Conservation (phyloP, 1,284 basidiomycete species). For the Pseudozyma thailandica region DNA sequence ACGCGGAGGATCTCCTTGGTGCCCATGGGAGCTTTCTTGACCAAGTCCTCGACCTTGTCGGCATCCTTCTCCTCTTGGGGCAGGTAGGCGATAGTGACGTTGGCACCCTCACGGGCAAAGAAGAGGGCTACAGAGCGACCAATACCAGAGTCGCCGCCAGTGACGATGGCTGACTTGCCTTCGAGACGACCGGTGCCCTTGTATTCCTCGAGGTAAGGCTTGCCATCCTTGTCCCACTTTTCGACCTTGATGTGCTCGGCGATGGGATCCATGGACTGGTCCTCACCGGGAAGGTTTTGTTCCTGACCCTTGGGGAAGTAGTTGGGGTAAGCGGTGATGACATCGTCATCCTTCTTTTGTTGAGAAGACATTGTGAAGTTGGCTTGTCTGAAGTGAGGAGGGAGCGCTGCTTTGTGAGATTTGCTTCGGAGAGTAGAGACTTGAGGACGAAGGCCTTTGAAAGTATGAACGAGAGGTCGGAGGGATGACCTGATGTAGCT, state of each 20-base stretch:
- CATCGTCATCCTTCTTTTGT: conserved; percentile 34
- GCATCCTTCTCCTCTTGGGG: conserved; percentile 74
- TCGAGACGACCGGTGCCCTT: conserved; percentile 72
- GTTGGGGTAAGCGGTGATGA: conserved; percentile 59
- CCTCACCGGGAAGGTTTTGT: conserved; percentile 51
- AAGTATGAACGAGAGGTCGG: neutral
- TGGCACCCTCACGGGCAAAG: conserved; percentile 76
- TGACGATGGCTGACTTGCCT: conserved; percentile 75
- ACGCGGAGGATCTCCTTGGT: conserved; percentile 70
- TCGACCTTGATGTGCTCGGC: conserved; percentile 74
- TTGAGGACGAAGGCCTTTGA: neutral
- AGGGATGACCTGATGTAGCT: neutral
- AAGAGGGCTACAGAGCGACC: conserved; percentile 74
- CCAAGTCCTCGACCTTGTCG: conserved; percentile 42
- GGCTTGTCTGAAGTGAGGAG: neutral
- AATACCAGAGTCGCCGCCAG: conserved; percentile 74
- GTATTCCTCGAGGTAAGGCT: conserved; percentile 73
- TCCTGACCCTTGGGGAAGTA: conserved; percentile 51
- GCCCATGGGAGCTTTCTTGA: conserved; percentile 51
- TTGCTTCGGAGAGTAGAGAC: neutral
- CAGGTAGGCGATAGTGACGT: conserved; percentile 76
- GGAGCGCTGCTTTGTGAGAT: neutral
- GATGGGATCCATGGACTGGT: conserved; percentile 66
- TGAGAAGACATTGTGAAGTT: conserved; percentile 34
- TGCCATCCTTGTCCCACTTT: conserved; percentile 74